These are phyloP conservation scores for Diaporthe caulivora DNA, from an alignment of 2,329 filamentous ascomycete genomes.

Conservation along the genomic window DNA sequence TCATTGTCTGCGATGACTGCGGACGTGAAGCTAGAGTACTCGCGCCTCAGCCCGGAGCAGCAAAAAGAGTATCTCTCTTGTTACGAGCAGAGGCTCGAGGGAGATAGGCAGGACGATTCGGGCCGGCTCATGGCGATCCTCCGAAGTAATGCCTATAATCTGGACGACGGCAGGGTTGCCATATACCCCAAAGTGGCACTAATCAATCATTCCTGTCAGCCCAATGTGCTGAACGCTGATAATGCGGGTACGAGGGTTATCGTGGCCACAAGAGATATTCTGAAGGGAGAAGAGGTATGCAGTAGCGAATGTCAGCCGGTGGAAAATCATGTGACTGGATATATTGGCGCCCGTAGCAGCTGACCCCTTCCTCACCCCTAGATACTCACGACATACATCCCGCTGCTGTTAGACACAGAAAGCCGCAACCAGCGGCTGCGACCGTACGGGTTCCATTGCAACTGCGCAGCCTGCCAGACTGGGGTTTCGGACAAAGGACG, in stretches of 20 bases:
- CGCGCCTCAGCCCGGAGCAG: slow-evolving; percentile 44
- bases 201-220: slow-evolving; percentile 54
- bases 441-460: slow-evolving; percentile 29
- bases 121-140: slow-evolving; percentile 47
- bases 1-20: slow-evolving; percentile 48
- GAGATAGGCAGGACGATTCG: slow-evolving; percentile 41
- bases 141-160: slow-evolving; percentile 54
- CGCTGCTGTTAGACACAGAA: slow-evolving; percentile 23
- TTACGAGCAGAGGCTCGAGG: slow-evolving; percentile 43
- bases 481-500: slow-evolving; percentile 6
- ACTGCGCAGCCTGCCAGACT: slow-evolving; percentile 25
- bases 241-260: slow-evolving; percentile 40
- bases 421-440: slow-evolving; percentile 29
- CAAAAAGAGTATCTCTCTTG: slow-evolving; percentile 45
- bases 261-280: slow-evolving; percentile 50
- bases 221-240: slow-evolving; percentile 50
- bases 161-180: slow-evolving; percentile 45
- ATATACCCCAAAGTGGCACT: slow-evolving; percentile 50
- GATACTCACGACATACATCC: slow-evolving; percentile 33
- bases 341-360: background rate
- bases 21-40: slow-evolving; percentile 43
- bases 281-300: slow-evolving; percentile 50
- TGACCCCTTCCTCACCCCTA: background rate
- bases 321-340: background rate
- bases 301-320: background rate